Evolutionary conservation across 2,329 filamentous ascomycete species (phyloP).

Genomic region (Diatrype stigma): DNA sequence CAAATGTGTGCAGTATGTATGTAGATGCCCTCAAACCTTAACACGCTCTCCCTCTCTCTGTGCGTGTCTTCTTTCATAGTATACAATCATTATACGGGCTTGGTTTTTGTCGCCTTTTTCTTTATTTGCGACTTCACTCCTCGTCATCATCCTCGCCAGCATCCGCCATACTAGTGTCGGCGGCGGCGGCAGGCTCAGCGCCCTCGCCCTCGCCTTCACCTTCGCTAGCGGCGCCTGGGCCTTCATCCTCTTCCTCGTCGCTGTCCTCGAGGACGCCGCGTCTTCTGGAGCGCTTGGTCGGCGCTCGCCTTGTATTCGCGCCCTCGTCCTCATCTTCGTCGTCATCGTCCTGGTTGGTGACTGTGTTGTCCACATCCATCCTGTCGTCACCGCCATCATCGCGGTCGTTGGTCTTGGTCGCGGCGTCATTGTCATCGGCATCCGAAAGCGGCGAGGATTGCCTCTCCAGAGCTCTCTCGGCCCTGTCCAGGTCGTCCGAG

Average conservation of each 20-base stretch:
- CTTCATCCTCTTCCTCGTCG: slow-evolving; percentile 47
- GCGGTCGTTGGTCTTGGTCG: slow-evolving; percentile 17
- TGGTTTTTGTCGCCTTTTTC: background rate
- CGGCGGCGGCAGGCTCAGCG: slow-evolving; percentile 16
- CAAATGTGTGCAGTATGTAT: too few species aligned
- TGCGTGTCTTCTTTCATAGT: background rate
- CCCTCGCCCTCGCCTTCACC: slow-evolving; percentile 14
- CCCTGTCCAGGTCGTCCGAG: slow-evolving; percentile 42
- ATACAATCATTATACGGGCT: background rate
- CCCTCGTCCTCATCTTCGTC: slow-evolving; percentile 49
- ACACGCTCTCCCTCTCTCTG: too few species aligned
- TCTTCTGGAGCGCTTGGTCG: slow-evolving; percentile 44
- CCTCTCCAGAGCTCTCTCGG: slow-evolving; percentile 37
- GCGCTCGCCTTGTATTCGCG: slow-evolving; percentile 31
- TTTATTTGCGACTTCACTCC: slow-evolving; percentile 10
- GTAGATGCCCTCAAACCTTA: too few species aligned
- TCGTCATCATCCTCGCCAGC: slow-evolving; percentile 31
- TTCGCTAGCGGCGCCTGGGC: slow-evolving; percentile 9
- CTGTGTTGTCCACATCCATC: slow-evolving; percentile 50
- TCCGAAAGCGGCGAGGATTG: slow-evolving; percentile 23
- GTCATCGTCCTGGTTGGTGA: slow-evolving; percentile 39
- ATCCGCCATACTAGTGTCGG: slow-evolving; percentile 31
- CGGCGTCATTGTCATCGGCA: slow-evolving; percentile 28
- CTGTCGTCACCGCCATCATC: slow-evolving; percentile 32
- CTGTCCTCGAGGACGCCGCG: slow-evolving; percentile 50